These are phyloP conservation scores for Penicillium sp. DNA, from an alignment of 2,329 filamentous ascomycete species.

Conservation along the genomic window DNA sequence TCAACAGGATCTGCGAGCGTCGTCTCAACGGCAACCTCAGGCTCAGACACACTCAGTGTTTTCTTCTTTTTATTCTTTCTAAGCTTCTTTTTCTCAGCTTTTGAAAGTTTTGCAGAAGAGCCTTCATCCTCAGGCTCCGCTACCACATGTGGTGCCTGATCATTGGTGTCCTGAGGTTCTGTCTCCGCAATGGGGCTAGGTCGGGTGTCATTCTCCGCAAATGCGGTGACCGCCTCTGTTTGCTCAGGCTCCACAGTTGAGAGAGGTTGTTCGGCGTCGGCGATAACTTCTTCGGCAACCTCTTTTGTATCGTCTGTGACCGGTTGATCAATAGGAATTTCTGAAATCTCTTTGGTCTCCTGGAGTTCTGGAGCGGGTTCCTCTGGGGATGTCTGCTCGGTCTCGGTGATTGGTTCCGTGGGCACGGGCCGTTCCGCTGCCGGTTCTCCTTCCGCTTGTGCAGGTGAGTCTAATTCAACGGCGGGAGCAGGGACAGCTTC, in stretches of 20 bases:
- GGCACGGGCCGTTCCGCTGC: slow-evolving; percentile 11
- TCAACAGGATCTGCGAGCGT: neutral
- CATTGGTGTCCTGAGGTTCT: slow-evolving; percentile 9
- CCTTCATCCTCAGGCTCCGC: slow-evolving; percentile 6
- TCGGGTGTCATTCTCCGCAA: slow-evolving; percentile 5
- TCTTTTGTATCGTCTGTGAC: neutral
- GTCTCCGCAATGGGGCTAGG: slow-evolving; percentile 9
- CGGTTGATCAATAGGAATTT: neutral
- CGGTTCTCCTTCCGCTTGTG: neutral
- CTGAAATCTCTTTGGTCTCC: neutral
- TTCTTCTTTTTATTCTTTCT: slow-evolving; percentile 16
- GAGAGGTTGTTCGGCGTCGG: neutral
- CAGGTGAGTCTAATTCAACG: slow-evolving; percentile 4
- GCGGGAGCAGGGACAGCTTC: neutral
- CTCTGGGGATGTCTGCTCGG: neutral
- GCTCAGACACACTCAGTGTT: slow-evolving; percentile 7
- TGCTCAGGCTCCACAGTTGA: slow-evolving; percentile 2
- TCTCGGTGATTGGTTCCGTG: neutral
- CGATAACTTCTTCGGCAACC: neutral
- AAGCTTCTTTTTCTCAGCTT: slow-evolving; percentile 13
- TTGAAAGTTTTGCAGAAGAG: neutral
- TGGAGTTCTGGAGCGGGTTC: neutral
- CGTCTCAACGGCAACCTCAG: neutral
- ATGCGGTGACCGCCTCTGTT: slow-evolving; percentile 5
- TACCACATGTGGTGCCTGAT: slow-evolving; percentile 14